Conservation (phyloP, 305 asterid genomes). For the Fraxinus velutina region DNA sequence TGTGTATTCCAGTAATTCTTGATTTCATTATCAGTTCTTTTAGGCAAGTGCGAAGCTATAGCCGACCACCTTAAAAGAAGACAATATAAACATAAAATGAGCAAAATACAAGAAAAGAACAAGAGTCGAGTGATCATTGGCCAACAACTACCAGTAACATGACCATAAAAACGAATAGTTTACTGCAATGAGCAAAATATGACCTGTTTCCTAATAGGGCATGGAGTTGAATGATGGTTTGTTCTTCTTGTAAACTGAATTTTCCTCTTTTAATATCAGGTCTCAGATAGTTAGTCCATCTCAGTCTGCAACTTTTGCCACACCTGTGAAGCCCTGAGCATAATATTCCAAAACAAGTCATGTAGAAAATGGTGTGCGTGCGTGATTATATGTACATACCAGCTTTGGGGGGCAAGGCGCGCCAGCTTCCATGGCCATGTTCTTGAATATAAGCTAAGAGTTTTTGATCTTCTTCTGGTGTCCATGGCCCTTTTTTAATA, state of each 20-base stretch:
- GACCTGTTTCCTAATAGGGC: neutral
- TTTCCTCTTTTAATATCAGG: neutral
- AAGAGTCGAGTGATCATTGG: neutral
- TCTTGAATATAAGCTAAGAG: neutral
- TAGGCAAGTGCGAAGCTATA: neutral
- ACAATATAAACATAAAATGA: too few species aligned
- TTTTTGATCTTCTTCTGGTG: neutral
- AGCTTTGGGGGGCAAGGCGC: neutral
- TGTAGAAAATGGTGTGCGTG: neutral
- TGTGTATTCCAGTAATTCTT: neutral
- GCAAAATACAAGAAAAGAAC: neutral
- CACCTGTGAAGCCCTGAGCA: neutral
- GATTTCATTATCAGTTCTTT: neutral
- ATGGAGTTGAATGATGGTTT: neutral
- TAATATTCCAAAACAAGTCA: neutral
- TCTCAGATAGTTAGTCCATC: neutral
- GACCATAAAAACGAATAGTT: neutral
- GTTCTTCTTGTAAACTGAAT: neutral
- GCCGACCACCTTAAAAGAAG: neutral
- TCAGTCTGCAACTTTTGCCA: neutral
- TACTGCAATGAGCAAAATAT: neutral
- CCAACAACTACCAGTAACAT: neutral
- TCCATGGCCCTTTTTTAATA: constrained; percentile 51
- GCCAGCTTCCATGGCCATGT: neutral
- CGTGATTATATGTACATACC: neutral